phyloP scores from a whole-genome alignment of 805 yeast genomes.

The Ogataea methylovora region DNA sequence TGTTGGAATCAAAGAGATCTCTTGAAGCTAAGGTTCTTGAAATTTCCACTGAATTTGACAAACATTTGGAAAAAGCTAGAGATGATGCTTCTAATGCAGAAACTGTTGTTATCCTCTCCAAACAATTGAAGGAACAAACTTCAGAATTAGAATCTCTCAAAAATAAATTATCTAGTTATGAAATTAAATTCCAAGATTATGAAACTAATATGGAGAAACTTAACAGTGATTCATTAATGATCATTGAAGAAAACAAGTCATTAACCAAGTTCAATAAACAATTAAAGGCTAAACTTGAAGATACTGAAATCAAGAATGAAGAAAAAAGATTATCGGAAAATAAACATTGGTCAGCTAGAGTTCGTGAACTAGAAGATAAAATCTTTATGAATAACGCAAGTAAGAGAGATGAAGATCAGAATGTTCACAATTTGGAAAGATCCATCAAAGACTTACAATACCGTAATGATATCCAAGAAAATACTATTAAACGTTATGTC shows the following conservation, averaged over 20 bases:
- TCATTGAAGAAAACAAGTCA: constrained; percentile 62
- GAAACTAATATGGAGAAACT: constrained; percentile 24
- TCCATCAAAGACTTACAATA: constrained; percentile 45
- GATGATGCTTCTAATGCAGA: constrained; percentile 23
- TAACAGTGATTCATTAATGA: constrained; percentile 46
- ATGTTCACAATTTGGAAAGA: constrained; percentile 41
- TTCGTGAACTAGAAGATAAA: constrained; percentile 43
- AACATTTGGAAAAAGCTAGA: constrained; percentile 24
- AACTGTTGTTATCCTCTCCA: constrained; percentile 20
- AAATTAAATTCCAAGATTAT: constrained; percentile 16
- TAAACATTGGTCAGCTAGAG: constrained; percentile 52
- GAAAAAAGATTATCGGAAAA: constrained; percentile 44
- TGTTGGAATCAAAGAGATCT: constrained; percentile 41
- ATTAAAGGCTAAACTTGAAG: constrained; percentile 36
- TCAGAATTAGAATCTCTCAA: constrained; percentile 23
- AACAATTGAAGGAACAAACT: constrained; percentile 28
- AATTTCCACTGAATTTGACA: constrained; percentile 31
- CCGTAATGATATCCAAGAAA: constrained; percentile 42
- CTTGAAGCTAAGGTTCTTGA: constrained; percentile 38
- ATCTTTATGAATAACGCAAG: constrained; percentile 39
- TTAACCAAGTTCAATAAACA: constrained; percentile 48
- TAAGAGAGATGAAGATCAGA: constrained; percentile 46
- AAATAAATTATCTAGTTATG: constrained; percentile 17
- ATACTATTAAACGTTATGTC: constrained; percentile 43
- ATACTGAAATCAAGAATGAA: constrained; percentile 40